These are phyloP conservation scores for Mycena maculata DNA, from an alignment of 768 basidiomycete species.

Conservation along the genomic window DNA sequence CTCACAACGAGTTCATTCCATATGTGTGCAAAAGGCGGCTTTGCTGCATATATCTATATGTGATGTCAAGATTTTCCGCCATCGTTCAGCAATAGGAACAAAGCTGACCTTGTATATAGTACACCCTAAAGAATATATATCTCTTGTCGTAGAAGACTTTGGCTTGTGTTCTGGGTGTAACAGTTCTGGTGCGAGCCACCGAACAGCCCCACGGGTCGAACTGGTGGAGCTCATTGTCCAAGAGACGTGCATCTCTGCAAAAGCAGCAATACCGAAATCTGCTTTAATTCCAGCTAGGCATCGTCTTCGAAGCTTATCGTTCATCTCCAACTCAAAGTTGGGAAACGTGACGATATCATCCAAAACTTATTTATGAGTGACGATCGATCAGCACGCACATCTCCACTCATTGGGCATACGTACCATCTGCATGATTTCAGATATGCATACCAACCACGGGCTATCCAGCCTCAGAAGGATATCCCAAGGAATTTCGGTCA, in stretches of 20 bases:
- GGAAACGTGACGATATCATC: slow-evolving; percentile 1
- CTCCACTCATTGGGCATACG: not conserved
- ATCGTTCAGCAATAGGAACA: not conserved
- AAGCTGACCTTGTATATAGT: not conserved
- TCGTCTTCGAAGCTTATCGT: not conserved
- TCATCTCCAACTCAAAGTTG: slow-evolving; percentile 5
- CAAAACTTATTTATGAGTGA: not conserved
- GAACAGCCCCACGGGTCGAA: not conserved
- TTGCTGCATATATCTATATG: not conserved
- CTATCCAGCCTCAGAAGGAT: not conserved
- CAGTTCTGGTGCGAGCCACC: slow-evolving; percentile 3
- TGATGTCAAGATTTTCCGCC: not conserved
- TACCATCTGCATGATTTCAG: not conserved
- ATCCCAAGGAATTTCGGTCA: not conserved
- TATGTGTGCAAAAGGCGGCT: not conserved
- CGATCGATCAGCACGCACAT: not conserved
- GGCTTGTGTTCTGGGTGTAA: not conserved
- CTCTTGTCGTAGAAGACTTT: not conserved
- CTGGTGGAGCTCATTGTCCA: slow-evolving; percentile 3
- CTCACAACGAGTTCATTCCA: too few relatives aligned
- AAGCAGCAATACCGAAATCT: slow-evolving; percentile 2
- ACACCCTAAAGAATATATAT: slow-evolving; percentile 1
- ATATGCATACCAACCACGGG: not conserved
- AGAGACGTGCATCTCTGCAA: not conserved
- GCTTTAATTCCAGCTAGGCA: not conserved